These are phyloP conservation scores for Nemophila menziesii DNA, from an alignment of 257 asterid genomes.

Conservation along the genomic window DNA sequence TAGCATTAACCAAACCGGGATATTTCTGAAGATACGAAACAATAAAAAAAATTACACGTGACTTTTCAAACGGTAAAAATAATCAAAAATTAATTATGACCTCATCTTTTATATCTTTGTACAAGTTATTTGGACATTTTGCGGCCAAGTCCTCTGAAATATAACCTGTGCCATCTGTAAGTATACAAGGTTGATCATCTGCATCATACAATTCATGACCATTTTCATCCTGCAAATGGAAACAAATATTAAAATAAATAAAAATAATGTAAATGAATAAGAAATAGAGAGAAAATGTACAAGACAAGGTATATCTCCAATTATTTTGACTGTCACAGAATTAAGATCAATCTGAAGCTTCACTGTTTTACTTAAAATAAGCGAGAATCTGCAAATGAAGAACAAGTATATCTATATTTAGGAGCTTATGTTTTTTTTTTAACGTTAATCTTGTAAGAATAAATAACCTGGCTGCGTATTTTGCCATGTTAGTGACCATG, in stretches of 20 bases:
- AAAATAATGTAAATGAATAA: not conserved
- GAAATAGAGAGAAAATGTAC: constrained; percentile 27
- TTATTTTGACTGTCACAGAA: constrained; percentile 29
- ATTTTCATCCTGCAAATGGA: constrained; percentile 34
- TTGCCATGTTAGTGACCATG: constrained; percentile 49
- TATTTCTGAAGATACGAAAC: no score
- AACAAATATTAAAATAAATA: not conserved
- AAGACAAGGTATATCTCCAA: constrained; percentile 51
- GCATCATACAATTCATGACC: constrained; percentile 31
- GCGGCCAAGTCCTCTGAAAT: constrained; percentile 73
- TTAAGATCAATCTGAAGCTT: constrained; percentile 44
- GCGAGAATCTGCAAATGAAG: constrained; percentile 56
- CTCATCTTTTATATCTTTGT: constrained; percentile 26
- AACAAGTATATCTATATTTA: not conserved
- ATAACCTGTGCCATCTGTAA: constrained; percentile 85
- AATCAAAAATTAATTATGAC: constrained; percentile 14
- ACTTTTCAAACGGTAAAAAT: no score
- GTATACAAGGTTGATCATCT: constrained; percentile 49
- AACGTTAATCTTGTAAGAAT: not conserved
- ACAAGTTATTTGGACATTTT: constrained; percentile 48
- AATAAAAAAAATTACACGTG: no score
- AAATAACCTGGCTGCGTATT: constrained; percentile 79
- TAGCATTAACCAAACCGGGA: no score
- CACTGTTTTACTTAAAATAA: constrained; percentile 61
- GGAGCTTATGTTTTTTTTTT: not conserved